phyloP scores from a whole-genome alignment of 2,329 filamentous ascomycete genomes.

The Tolypocladium pustulatum region DNA sequence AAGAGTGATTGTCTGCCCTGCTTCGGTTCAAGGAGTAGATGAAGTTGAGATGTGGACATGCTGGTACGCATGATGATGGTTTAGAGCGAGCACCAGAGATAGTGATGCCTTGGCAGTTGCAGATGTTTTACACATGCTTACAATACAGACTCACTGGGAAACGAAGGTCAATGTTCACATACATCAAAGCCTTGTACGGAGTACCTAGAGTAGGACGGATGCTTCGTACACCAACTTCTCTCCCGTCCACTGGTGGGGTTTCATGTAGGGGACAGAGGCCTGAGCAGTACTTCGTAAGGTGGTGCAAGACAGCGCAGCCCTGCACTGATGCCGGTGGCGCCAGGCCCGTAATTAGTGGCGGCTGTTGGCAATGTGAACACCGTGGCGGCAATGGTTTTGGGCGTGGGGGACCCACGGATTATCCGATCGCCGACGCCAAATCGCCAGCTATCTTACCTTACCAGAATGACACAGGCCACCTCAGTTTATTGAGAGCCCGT shows the following conservation, averaged over 20 bases:
- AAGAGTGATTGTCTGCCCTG: not conserved
- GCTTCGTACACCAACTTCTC: not conserved
- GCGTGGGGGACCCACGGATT: slow-evolving; percentile 16
- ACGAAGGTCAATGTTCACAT: not conserved
- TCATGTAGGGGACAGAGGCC: not conserved
- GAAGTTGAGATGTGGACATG: not conserved
- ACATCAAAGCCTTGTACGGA: not conserved
- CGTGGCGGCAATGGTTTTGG: slow-evolving; percentile 16
- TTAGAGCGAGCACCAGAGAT: not conserved
- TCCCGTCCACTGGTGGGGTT: not conserved
- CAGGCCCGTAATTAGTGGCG: not conserved
- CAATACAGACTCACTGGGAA: not conserved
- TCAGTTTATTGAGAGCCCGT: not conserved
- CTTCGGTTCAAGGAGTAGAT: too few species aligned
- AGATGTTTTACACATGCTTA: not conserved
- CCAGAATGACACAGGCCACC: not conserved
- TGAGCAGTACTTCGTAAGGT: too few species aligned
- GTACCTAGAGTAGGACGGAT: too few species aligned
- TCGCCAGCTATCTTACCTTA: not conserved
- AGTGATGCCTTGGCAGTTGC: not conserved
- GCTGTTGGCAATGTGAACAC: slow-evolving; percentile 18
- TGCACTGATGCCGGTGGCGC: not conserved
- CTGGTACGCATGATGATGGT: not conserved
- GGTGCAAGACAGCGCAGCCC: not conserved
- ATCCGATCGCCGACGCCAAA: slow-evolving; percentile 18